Base-by-base conservation (phyloP, 2,329 filamentous ascomycete species). In the Fusarium miscanthi region DNA sequence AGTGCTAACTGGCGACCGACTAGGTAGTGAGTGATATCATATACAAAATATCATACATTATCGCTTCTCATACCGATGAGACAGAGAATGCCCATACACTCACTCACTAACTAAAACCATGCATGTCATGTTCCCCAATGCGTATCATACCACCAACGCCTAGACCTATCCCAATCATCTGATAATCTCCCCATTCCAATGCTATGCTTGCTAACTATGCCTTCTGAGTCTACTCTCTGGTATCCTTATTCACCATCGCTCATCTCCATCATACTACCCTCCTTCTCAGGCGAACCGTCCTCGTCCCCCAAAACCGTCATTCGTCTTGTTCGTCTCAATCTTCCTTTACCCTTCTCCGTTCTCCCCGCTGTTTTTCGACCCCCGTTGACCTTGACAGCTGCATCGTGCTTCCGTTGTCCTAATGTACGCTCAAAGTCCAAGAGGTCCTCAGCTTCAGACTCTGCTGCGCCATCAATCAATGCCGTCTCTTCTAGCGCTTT, bases 401-500 rank as follows among this genome's bases (percentile, higher is more conserved):
- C 87, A 38, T 84, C 83, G 6, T 77, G 72, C 80, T 89, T 84
- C 66, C 83, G 82, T 72, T 83, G 76, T 48, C 84, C 81, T 45
- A 92, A 79, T 43, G 85, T 84, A 8, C 83, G 80, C 75, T 92
- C 90, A 64, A 91, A 87, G 9, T 81, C 82, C 2, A 80, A 81
- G 70, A 87, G 69, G 25, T 84, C 83, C 35, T 87, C 85, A 1
- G 82, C 83, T 40, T 86, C 84, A 2, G 85, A 86, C 37, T 83
- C 83, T 8, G 85, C 85, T 12, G 85, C 82, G 5, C 81, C 82
- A 51, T 84, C 84, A 27, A 83, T 72, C 21, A 83, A 76, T 6
- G 87, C 86, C 42, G 90, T 88, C 80, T 92, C 89, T 33, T 89
- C 88, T 3, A 94, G 83, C 7, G 93, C 92, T 78, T 91, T 92